Evolutionary conservation across 768 basidiomycete genomes (phyloP).

Genomic region (Boletales sp.): DNA sequence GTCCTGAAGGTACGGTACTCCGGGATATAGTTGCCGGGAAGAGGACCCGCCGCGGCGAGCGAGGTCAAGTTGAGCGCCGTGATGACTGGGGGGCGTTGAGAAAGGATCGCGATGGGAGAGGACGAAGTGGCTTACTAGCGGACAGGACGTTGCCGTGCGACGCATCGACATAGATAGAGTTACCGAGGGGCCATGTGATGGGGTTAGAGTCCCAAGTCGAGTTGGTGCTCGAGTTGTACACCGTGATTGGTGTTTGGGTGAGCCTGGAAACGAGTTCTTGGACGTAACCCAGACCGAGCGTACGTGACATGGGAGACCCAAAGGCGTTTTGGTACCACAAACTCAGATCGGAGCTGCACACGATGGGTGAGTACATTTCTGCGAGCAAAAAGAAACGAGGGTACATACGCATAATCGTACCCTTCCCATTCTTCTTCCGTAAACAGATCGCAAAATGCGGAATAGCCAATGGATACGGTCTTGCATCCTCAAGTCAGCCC

Average conservation of each 20-base stretch:
- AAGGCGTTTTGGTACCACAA: slow-evolving; percentile 66
- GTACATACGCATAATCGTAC: slow-evolving; percentile 76
- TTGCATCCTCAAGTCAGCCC: slow-evolving; percentile 26
- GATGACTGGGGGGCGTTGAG: slow-evolving; percentile 47
- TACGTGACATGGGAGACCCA: slow-evolving; percentile 76
- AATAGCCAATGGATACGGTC: slow-evolving; percentile 91
- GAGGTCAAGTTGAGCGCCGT: slow-evolving; percentile 82
- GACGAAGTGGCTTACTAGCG: slow-evolving; percentile 50
- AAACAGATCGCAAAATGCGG: slow-evolving; percentile 88
- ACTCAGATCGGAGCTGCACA: slow-evolving; percentile 15
- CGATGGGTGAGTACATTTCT: background rate
- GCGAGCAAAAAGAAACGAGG: background rate
- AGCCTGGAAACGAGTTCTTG: slow-evolving; percentile 83
- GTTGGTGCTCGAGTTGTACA: slow-evolving; percentile 82
- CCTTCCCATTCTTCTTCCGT: slow-evolving; percentile 92
- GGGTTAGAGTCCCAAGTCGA: slow-evolving; percentile 69
- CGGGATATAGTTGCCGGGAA: slow-evolving; percentile 72
- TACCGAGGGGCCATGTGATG: slow-evolving; percentile 66
- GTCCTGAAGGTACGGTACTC: slow-evolving; percentile 63
- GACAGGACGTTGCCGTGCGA: slow-evolving; percentile 90
- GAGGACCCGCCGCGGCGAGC: slow-evolving; percentile 68
- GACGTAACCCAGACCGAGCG: slow-evolving; percentile 75
- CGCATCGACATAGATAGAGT: slow-evolving; percentile 81
- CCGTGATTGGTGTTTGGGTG: slow-evolving; percentile 66
- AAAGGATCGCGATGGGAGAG: background rate